Conservation (phyloP, 2,329 filamentous ascomycete species). For the Xylaria sp. region DNA sequence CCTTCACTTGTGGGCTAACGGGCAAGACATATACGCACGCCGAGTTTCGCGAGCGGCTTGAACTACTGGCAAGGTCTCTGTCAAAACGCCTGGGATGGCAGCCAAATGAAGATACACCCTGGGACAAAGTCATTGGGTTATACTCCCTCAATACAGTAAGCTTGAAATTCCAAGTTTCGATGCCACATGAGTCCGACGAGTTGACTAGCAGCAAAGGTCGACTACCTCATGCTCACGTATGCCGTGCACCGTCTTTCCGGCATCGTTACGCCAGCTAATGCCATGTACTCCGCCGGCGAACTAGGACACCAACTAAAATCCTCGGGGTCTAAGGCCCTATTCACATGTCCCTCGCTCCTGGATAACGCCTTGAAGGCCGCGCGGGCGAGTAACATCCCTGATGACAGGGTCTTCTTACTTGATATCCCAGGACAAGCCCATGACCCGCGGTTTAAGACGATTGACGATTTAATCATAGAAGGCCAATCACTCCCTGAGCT, state of each 20-base stretch:
- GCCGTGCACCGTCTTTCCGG: slow-evolving; percentile 75
- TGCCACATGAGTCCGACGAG: neutral
- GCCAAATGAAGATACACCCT: slow-evolving; percentile 76
- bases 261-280: slow-evolving; percentile 75
- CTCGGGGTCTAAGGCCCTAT: slow-evolving; percentile 71
- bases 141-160: slow-evolving; percentile 75
- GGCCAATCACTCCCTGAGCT: slow-evolving; percentile 62
- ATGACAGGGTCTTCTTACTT: slow-evolving; percentile 71
- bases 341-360: slow-evolving; percentile 74
- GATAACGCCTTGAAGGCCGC: slow-evolving; percentile 70
- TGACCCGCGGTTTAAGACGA: slow-evolving; percentile 65
- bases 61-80: slow-evolving; percentile 71
- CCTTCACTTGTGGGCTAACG: slow-evolving; percentile 77
- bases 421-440: slow-evolving; percentile 55
- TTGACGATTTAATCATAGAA: slow-evolving; percentile 69
- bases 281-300: slow-evolving; percentile 73
- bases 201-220: slow-evolving; percentile 56
- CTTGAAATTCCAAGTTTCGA: neutral
- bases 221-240: slow-evolving; percentile 73
- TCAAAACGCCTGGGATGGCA: slow-evolving; percentile 75
- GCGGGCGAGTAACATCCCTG: slow-evolving; percentile 67
- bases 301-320: slow-evolving; percentile 74
- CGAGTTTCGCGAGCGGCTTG: slow-evolving; percentile 73
- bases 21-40: slow-evolving; percentile 70
- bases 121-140: slow-evolving; percentile 78